These are phyloP conservation scores for Neurospora sp. DNA, from an alignment of 495 filamentous ascomycete species.

Conservation along the genomic window DNA sequence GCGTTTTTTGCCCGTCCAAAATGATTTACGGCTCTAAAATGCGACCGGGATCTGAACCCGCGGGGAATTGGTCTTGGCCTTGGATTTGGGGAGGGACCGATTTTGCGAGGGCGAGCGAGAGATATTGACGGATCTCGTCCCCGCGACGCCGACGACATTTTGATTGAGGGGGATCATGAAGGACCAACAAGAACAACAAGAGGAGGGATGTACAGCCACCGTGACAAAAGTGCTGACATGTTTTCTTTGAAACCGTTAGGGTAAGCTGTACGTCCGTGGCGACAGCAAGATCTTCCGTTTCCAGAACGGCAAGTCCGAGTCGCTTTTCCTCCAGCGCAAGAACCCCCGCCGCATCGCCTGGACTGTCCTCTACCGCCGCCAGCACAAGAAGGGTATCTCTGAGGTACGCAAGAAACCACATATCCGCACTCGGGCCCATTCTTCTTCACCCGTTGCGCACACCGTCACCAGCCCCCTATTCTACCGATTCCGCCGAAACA, in stretches of 20 bases:
- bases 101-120: neutral
- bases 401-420: slow-evolving; percentile 61
- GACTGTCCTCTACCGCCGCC: slow-evolving; percentile 94
- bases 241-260: slow-evolving; percentile 41
- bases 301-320: slow-evolving; percentile 99
- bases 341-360: slow-evolving; percentile 98
- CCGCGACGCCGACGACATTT: neutral
- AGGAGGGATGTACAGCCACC: neutral
- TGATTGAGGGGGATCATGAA: neutral
- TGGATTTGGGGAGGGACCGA: neutral
- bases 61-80: neutral
- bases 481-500: neutral
- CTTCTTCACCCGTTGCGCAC: slow-evolving; percentile 7
- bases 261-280: slow-evolving; percentile 97
- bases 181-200: neutral
- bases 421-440: neutral
- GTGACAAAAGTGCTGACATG: slow-evolving; percentile 17
- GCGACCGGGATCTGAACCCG: neutral
- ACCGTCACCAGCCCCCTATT: neutral
- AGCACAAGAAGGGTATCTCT: slow-evolving; percentile 99
- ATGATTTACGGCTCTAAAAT: neutral
- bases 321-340: slow-evolving; percentile 99
- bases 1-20: slow-evolving; percentile 19
- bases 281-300: slow-evolving; percentile 99
- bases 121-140: neutral